Conservation (phyloP, 176 grass and related monocot genomes). For the Phoenix dactylifera region DNA sequence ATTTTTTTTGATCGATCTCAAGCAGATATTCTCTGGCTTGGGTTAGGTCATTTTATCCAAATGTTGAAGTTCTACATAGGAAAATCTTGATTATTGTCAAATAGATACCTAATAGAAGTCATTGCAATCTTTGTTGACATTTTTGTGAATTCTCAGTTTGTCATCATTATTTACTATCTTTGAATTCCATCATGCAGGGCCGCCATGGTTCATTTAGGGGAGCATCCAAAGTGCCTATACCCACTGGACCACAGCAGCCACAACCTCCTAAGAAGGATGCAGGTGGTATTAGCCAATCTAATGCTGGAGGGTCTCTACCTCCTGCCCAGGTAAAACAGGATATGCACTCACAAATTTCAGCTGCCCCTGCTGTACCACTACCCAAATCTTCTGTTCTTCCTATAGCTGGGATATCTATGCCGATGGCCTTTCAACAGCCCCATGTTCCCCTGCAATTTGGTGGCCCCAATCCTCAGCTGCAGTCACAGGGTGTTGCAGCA, state of each 20-base stretch:
- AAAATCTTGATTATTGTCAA: no score
- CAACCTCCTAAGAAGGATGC: conserved; percentile 18
- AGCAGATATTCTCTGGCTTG: no score
- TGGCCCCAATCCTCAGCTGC: conserved; percentile 34
- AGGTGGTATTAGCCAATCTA: conserved; percentile 31
- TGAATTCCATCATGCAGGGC: conserved; percentile 21
- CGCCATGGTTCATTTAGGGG: conserved; percentile 35
- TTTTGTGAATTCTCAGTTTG: no score
- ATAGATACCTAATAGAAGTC: no score
- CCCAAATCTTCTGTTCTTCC: conserved; percentile 20
- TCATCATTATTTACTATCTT: not conserved
- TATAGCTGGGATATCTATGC: conserved; percentile 6
- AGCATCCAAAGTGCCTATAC: conserved; percentile 25
- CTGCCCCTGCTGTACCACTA: not conserved
- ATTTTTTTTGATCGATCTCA: no score
- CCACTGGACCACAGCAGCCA: conserved; percentile 36
- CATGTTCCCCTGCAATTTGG: conserved; percentile 56
- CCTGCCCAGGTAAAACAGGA: conserved; percentile 2
- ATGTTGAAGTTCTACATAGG: no score
- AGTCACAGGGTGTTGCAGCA: conserved; percentile 40
- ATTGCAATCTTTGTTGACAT: no score
- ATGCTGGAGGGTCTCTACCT: not conserved
- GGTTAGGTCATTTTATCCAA: no score
- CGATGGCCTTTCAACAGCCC: conserved; percentile 36
- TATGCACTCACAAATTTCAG: not conserved